phyloP scores from a whole-genome alignment of 352 stramenopile genomes.

The Phytophthora brassicae region DNA sequence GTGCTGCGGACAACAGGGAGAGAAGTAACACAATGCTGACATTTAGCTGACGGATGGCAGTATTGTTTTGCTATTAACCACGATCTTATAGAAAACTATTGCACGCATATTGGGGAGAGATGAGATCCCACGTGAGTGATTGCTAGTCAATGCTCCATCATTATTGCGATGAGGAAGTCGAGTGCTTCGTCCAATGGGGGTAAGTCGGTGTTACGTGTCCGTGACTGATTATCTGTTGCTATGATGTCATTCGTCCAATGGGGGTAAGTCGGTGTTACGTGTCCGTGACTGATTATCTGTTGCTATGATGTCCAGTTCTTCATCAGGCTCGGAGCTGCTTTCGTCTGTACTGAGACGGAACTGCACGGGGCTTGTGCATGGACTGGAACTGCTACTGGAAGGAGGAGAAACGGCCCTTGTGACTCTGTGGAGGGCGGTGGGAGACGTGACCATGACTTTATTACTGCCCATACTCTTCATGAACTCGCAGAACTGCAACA shows the following conservation, averaged over 20 bases:
- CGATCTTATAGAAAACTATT: conserved; percentile 28
- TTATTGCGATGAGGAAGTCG: conserved; percentile 49
- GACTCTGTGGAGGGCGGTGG: conserved; percentile 13
- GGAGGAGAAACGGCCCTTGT: conserved; percentile 14
- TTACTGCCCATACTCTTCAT: conserved; percentile 41
- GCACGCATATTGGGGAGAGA: not conserved
- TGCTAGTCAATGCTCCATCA: conserved; percentile 33
- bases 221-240: not conserved
- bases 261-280: conserved; percentile 30
- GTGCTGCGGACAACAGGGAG: conserved; percentile 12
- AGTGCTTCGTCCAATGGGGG: conserved; percentile 54
- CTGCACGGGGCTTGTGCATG: conserved; percentile 29
- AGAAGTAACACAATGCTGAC: too few species aligned
- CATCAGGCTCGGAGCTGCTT: conserved; percentile 11
- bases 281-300: conserved; percentile 2
- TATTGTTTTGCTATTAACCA: conserved; percentile 12
- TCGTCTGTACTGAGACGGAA: conserved; percentile 17
- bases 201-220: conserved; percentile 21
- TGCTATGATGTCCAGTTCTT: conserved; percentile 6
- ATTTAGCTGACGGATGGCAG: not conserved
- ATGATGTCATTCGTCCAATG: conserved; percentile 40
- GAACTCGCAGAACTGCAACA: conserved; percentile 50
- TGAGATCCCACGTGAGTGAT: not conserved
- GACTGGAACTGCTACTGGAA: conserved; percentile 27
- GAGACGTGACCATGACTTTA: conserved; percentile 27